Conservation (phyloP, 1,284 basidiomycete species). For the Xanthoconium separans region DNA sequence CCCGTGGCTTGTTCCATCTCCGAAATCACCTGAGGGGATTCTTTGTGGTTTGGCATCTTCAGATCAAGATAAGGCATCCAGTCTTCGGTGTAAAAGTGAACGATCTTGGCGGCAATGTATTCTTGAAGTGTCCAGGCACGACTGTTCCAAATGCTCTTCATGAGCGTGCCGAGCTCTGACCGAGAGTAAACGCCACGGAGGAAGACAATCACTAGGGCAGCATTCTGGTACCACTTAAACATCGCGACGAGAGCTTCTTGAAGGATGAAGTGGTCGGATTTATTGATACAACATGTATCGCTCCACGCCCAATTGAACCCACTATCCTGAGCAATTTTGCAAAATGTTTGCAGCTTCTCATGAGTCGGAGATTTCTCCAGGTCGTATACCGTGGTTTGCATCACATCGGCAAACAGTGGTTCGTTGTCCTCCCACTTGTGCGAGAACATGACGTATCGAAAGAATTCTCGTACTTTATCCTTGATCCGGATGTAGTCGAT, state of each 20-base stretch:
- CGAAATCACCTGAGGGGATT: not conserved
- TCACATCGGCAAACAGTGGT: not conserved
- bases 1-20: not conserved
- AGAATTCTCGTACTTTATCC: not conserved
- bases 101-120: not conserved
- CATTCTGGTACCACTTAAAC: not conserved
- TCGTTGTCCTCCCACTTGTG: slow-evolving; percentile 1
- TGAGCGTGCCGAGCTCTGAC: not conserved
- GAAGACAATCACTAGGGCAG: not conserved
- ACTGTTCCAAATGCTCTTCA: not conserved
- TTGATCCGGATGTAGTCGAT: not conserved
- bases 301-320: not conserved
- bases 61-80: not conserved
- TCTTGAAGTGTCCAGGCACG: not conserved
- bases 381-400: not conserved
- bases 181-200: not conserved
- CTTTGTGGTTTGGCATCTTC: not conserved
- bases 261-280: not conserved
- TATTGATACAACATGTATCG: not conserved
- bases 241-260: not conserved
- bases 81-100: slow-evolving; percentile 1
- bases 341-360: not conserved
- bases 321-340: not conserved
- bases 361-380: not conserved
- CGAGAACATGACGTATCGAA: not conserved